These are phyloP conservation scores for Puccinia polysora DNA, from an alignment of 1,284 basidiomycete species.

Conservation along the genomic window DNA sequence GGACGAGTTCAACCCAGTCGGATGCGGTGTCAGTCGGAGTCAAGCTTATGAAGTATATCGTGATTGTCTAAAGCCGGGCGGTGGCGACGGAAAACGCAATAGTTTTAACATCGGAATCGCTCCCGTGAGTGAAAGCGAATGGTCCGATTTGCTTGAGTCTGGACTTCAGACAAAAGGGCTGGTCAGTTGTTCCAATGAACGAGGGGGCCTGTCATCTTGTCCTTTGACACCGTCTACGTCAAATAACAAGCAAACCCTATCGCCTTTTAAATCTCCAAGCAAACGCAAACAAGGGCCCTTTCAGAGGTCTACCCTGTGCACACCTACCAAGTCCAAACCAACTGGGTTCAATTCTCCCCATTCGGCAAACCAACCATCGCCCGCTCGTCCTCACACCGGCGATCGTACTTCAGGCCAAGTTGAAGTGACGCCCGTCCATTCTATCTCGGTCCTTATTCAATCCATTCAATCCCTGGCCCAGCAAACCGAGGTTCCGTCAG, in stretches of 20 bases:
- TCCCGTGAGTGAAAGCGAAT: slow-evolving; percentile 42
- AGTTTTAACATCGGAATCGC: slow-evolving; percentile 26
- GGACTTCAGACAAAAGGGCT: slow-evolving; percentile 31
- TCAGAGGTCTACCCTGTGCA: slow-evolving; percentile 16
- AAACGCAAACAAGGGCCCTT: slow-evolving; percentile 20
- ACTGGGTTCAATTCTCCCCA: slow-evolving; percentile 16
- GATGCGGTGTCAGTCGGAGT: background rate
- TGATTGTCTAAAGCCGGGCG: slow-evolving; percentile 14
- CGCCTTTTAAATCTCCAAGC: slow-evolving; percentile 22
- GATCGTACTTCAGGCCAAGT: slow-evolving; percentile 5
- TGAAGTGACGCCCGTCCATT: slow-evolving; percentile 4
- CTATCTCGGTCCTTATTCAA: slow-evolving; percentile 22
- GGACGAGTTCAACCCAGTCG: slow-evolving; percentile 6
- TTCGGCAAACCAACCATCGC: background rate
- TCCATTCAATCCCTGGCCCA: slow-evolving; percentile 14
- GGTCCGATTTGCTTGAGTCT: slow-evolving; percentile 35
- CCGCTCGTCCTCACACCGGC: background rate
- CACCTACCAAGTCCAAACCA: slow-evolving; percentile 19
- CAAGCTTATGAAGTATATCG: slow-evolving; percentile 35
- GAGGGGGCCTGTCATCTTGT: slow-evolving; percentile 5
- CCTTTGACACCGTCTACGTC: slow-evolving; percentile 13
- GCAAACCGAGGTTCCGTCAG: background rate
- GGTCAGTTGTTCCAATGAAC: slow-evolving; percentile 14
- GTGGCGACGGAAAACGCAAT: slow-evolving; percentile 1
- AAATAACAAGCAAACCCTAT: background rate